A percentile compares a stretch with the other conserved stretches of the same genome.
Conservation (phyloP, 208 protist species). For the Trypanosoma melophagium region DNA sequence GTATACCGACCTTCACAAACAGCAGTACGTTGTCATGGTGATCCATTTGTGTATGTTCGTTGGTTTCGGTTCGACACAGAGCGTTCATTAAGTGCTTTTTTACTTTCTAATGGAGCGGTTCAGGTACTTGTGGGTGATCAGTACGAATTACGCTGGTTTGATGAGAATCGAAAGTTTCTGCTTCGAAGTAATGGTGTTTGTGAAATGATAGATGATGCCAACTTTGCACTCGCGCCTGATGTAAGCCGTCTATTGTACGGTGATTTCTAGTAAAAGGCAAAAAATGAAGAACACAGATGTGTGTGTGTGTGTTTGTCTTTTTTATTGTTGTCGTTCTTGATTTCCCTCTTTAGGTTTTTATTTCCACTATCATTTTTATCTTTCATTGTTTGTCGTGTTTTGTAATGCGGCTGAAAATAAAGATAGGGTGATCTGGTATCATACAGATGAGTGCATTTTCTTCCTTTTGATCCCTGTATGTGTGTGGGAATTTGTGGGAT, state of each 20-base stretch:
- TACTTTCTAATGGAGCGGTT: constrained; percentile 83
- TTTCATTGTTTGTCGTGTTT: constrained; percentile 15
- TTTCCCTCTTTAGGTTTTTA: constrained; percentile 13
- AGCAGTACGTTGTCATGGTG: constrained; percentile 55
- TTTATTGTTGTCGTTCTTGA: constrained; percentile 25
- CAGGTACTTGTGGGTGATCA: constrained; percentile 83
- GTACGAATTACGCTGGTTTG: constrained; percentile 87
- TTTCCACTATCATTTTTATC: constrained; percentile 17
- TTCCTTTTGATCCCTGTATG: constrained; percentile 1
- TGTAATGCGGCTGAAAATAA: background rate
- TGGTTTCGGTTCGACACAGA: constrained; percentile 86
- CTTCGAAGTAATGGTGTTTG: constrained; percentile 82
- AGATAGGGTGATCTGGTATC: background rate
- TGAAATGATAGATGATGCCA: constrained; percentile 75
- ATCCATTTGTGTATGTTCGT: constrained; percentile 82
- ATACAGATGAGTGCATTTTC: background rate
- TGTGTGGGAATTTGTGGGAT: background rate
- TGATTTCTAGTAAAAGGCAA: constrained; percentile 31
- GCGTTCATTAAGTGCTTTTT: constrained; percentile 61
- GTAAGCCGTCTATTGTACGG: constrained; percentile 75
- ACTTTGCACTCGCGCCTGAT: constrained; percentile 53
- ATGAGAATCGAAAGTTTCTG: constrained; percentile 78
- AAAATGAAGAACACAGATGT: background rate
- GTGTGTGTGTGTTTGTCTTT: background rate
- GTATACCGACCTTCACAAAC: constrained; percentile 77